These are phyloP conservation scores for Neurospora sp. DNA, from an alignment of 495 filamentous ascomycete species.

Conservation along the genomic window DNA sequence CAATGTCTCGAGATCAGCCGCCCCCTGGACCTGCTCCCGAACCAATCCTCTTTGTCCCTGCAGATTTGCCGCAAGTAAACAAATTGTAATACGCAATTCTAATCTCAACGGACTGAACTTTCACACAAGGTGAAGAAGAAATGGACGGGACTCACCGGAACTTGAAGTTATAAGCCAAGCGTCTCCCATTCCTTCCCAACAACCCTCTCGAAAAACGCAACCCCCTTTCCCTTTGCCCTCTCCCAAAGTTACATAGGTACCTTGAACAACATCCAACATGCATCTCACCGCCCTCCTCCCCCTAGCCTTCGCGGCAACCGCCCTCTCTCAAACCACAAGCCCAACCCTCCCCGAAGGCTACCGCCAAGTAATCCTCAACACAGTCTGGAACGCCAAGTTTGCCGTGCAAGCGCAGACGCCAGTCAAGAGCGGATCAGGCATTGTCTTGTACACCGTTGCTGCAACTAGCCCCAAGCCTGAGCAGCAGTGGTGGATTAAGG, in stretches of 20 bases:
- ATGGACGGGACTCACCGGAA: neutral
- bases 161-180: neutral
- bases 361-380: slow-evolving; percentile 39
- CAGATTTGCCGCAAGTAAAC: neutral
- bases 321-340: slow-evolving; percentile 25
- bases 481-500: slow-evolving; percentile 42
- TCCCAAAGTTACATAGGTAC: neutral
- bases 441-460: slow-evolving; percentile 32
- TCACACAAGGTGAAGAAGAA: too few relatives aligned
- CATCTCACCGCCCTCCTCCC: slow-evolving; percentile 26
- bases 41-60: neutral
- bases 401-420: slow-evolving; percentile 35
- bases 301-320: slow-evolving; percentile 34
- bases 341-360: slow-evolving; percentile 29
- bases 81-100: neutral
- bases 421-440: slow-evolving; percentile 23
- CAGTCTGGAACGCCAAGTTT: slow-evolving; percentile 40
- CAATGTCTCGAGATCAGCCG: neutral
- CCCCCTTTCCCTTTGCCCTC: too few relatives aligned
- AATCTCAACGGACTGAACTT: neutral
- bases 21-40: neutral
- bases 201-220: too few relatives aligned
- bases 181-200: neutral
- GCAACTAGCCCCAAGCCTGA: slow-evolving; percentile 31
- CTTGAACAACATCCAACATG: slow-evolving; percentile 13